Evolutionary conservation across 1,284 basidiomycete species (phyloP), one percentile per base, ranked within the genome.

Genomic region (Tilletia caries): DNA sequence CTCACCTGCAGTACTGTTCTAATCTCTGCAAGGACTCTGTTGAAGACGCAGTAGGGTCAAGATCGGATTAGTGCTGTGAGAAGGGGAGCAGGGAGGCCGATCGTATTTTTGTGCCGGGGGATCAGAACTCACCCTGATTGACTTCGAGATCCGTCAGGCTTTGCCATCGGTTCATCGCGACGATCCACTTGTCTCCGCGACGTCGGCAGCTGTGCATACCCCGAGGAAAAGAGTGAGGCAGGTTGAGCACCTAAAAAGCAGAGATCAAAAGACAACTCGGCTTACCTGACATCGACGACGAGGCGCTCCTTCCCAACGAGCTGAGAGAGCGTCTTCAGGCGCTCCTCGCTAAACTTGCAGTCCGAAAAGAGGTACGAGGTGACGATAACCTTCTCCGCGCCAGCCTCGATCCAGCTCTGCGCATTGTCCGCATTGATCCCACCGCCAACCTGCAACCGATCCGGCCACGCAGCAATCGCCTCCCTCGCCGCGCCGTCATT

Each of bases 91-190:
- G 37, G 1, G 37, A n/a, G n/a, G n/a, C n/a, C n/a, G n/a, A n/a
- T n/a, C n/a, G n/a, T n/a, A n/a, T n/a, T n/a, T n/a, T n/a, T n/a
- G n/a, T 18, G n/a, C 27, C 1, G 3, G 58, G 20, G 33, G 54
- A 20, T 4, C 2, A 5, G 12, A 8, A 37, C 67, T 52, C 68
- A 91, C 92, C 91, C 88, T 90, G 86, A 71, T 88, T 91, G 23
- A 99, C 92, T 79, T 92, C 90, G 90, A 93, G 93, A 79, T 98
- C 92, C 0, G 96, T 98, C 67, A 97, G 88, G 69, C 92, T 91
- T 83, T 97, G 95, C 96, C 96, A 99, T 80, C 94, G 92, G 85
- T 98, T 97, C 94, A 96, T 98, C 0, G 96, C 95, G 6, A 99
- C 92, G 44, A 94, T 87, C 96, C 96, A 99, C 74, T 86, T 89